Percentiles rank a stretch among this genome's conserved stretches.
phyloP scores from a whole-genome alignment of 2,329 filamentous ascomycete species.

The Penicillium sclerotiorum region DNA sequence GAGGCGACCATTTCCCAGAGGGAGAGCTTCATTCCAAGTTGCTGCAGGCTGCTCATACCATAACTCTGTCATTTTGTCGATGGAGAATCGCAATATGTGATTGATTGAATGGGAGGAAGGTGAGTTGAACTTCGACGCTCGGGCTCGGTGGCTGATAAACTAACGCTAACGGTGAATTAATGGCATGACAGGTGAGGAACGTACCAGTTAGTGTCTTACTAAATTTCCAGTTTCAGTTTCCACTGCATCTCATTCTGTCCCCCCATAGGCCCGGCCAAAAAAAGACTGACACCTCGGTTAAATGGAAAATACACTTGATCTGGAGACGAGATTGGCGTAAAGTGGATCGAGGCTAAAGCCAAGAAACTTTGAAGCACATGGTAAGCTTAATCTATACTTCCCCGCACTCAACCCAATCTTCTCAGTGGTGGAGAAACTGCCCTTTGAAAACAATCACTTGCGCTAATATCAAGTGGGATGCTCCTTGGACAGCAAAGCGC shows the following conservation, averaged over 20 bases:
- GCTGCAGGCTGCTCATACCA: constrained; percentile 34
- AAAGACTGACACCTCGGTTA: too few relatives aligned
- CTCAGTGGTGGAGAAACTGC: constrained; percentile 21
- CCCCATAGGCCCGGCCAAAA: too few relatives aligned
- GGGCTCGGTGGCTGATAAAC: too few relatives aligned
- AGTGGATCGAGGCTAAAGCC: neutral
- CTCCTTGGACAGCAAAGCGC: neutral
- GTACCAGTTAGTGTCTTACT: too few relatives aligned
- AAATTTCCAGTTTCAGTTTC: too few relatives aligned
- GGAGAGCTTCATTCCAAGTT: constrained; percentile 47
- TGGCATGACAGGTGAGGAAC: too few relatives aligned
- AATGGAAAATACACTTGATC: too few relatives aligned
- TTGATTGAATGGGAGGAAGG: too few relatives aligned
- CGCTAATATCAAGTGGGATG: too few relatives aligned
- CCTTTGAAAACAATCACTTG: neutral
- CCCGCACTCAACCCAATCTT: constrained; percentile 9
- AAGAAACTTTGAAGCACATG: neutral
- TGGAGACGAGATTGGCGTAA: neutral
- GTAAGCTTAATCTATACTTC: constrained; percentile 3
- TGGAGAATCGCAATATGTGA: neutral
- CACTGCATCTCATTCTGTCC: too few relatives aligned
- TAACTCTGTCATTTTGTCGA: constrained; percentile 24
- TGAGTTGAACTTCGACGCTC: too few relatives aligned
- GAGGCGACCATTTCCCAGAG: constrained; percentile 54
- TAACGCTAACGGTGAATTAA: too few relatives aligned